phyloP scores from a whole-genome alignment of 805 yeast genomes.

The Metschnikowia anglica region DNA sequence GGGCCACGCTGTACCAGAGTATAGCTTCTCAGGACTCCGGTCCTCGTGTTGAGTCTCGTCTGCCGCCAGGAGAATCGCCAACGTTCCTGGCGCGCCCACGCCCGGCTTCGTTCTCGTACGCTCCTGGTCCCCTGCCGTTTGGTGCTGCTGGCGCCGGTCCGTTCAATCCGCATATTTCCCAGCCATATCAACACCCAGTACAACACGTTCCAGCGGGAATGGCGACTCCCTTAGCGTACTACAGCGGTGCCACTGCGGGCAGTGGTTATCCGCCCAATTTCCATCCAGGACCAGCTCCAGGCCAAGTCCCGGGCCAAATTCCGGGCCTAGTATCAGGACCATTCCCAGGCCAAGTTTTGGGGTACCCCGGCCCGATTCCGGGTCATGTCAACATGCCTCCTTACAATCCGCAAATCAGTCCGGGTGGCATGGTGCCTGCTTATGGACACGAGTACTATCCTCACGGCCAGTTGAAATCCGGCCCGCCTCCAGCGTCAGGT shows the following conservation, averaged over 20 bases:
- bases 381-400: neutral
- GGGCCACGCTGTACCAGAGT: conserved; percentile 12
- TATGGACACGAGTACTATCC: conserved; percentile 6
- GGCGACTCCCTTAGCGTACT: conserved; percentile 3
- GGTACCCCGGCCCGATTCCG: too few relatives aligned
- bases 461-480: neutral
- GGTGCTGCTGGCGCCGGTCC: conserved; percentile 1
- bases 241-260: conserved; percentile 13
- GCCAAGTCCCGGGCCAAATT: neutral
- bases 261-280: conserved; percentile 7
- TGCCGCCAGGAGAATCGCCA: conserved; percentile 12
- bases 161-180: conserved; percentile 1
- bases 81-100: conserved; percentile 12
- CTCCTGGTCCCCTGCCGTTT: conserved; percentile 6
- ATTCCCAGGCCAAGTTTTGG: too few relatives aligned
- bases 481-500: neutral
- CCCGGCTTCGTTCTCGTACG: conserved; percentile 15
- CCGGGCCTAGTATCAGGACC: neutral
- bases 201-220: neutral
- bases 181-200: neutral
- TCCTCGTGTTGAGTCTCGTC: conserved; percentile 1
- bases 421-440: too few relatives aligned
- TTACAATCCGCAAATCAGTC: conserved; percentile 4
- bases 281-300: neutral
- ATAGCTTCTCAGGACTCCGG: conserved; percentile 2